Evolutionary conservation across 805 yeast genomes (phyloP), one percentile per base, ranked within the genome.

Genomic region (Candida methanosorbosa): DNA sequence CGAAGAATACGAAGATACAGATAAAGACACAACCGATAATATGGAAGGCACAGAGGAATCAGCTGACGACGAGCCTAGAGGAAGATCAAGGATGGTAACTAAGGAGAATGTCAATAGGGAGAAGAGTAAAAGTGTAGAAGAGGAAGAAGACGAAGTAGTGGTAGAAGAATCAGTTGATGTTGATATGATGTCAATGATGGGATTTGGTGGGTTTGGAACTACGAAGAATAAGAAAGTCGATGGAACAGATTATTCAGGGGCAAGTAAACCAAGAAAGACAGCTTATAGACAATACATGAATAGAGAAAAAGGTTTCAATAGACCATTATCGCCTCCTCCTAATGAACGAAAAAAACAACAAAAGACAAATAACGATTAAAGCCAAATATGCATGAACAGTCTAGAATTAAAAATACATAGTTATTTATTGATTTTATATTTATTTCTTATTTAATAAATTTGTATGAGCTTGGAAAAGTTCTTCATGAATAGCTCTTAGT

Each of bases 281-380:
- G 65, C 65, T 27, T 75, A 71, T 46, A 60, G 81, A 45, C 81
- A 75, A 50, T 75, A 75, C 41, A 73, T 73, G 75, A 75, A 74
- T 47, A 56, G 78, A 37, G 62, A 53, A 12, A 70, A 68, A 42
- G 79, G 79, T 3, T 72, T 71, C 50, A 74, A 72, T 44, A 54
- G 80, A 35, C 66, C 74, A 1, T 49, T 73, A 26, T 72, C 78
- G 3, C 79, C 78, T 2, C 50, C 57, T 4, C 54, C 63, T n/a
- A 44, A 36, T 15, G 42, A 35, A 25, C 40, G 52, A 32, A 30
- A 30, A 21, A 8, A 11, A 8, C 23, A 21, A 21, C 8, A 21
- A 21, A 11, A 21, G 11, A 11, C 8, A 21, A 8, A 21, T 21
- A 21, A 21, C 8, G 23, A 21, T n/a, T 16, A 17, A 17, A 17